A percentile compares a stretch with the other conserved stretches of the same genome.
Conservation (phyloP, 768 basidiomycete genomes). For the Boletus sp. region DNA sequence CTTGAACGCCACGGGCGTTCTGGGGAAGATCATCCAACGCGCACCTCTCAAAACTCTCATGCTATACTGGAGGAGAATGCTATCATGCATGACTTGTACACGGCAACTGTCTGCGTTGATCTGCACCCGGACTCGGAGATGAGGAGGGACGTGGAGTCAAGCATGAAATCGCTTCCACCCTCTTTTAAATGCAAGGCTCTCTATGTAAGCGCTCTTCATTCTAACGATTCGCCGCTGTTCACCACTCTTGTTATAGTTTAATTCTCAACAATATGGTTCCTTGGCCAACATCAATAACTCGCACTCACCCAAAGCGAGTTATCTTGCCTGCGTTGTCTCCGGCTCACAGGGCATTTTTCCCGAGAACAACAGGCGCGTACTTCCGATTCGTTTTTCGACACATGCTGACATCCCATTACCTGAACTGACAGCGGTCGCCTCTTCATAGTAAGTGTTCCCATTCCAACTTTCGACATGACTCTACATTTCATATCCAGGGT, state of each 20-base stretch:
- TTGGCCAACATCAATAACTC: not conserved
- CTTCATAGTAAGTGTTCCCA: conserved; percentile 9
- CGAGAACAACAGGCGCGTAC: not conserved
- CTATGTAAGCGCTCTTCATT: conserved; percentile 1
- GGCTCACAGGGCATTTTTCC: conserved; percentile 7
- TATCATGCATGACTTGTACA: conserved; percentile 14
- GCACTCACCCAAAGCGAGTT: not conserved
- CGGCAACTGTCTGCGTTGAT: not conserved
- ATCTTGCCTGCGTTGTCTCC: not conserved
- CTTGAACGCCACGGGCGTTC: not conserved
- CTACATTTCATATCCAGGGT: conserved; percentile 45
- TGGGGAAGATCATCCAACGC: not conserved
- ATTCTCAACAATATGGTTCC: conserved; percentile 2
- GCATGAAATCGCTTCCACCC: conserved; percentile 7
- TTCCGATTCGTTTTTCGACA: not conserved
- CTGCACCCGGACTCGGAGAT: conserved; percentile 3
- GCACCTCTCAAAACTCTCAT: not conserved
- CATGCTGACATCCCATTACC: not conserved
- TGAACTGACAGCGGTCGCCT: conserved; percentile 9
- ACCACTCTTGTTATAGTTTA: conserved; percentile 7
- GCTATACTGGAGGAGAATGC: not conserved
- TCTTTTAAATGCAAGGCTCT: conserved; percentile 9
- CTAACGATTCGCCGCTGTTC: not conserved
- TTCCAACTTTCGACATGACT: not conserved
- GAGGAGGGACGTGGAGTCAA: conserved; percentile 3